Base-by-base conservation (phyloP, 305 asterid genomes). In the Fraxinus platypoda region DNA sequence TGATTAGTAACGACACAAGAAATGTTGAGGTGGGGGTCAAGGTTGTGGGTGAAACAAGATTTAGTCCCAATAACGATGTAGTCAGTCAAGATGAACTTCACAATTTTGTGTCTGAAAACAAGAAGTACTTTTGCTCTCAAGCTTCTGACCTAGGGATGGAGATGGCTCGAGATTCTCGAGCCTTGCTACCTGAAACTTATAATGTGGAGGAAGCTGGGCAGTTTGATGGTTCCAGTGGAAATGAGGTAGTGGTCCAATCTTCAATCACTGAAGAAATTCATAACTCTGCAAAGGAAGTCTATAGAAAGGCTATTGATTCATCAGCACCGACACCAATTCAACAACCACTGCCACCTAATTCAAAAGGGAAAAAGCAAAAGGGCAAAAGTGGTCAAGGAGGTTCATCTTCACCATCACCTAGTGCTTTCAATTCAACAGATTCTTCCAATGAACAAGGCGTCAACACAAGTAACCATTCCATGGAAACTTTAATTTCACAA, bases 61-160 rank as follows among this genome's bases (percentile, higher is more conserved):
- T 81, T 79, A 80, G 86, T 90, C 94, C 91, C 77, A 89, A 86
- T 85, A 84, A 59, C 77, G 91, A 88, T 84, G 78, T 81, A 76
- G 94, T 88, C 59, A 57, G 90, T 74, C 89, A 82, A 72, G 91
- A 89, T 85, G 93, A 92, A 78, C 89, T 81, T 83, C 91, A 83
- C 77, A 84, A 85, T 84, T 88, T 83, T 83, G 91, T 74, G 79
- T 81, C 93, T 64, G 97, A 89, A 78, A 92, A 89, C 78, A 93
- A 88, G 81, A 93, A 87, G 64, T 68, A 85, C 4, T 95, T 95
- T 87, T 90, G 88, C 87, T 95, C 98, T 83, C 98, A 95, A 89
- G 97, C 94, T 34, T 91, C 97, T 81, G 97, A 91, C 86, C 90
- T 95, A 26, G 97, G 98, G 81, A 80, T 90, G 74, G 97, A 91